Conservation (phyloP, 192 early-diverging fungal species). For the Umbelopsis vinacea region DNA sequence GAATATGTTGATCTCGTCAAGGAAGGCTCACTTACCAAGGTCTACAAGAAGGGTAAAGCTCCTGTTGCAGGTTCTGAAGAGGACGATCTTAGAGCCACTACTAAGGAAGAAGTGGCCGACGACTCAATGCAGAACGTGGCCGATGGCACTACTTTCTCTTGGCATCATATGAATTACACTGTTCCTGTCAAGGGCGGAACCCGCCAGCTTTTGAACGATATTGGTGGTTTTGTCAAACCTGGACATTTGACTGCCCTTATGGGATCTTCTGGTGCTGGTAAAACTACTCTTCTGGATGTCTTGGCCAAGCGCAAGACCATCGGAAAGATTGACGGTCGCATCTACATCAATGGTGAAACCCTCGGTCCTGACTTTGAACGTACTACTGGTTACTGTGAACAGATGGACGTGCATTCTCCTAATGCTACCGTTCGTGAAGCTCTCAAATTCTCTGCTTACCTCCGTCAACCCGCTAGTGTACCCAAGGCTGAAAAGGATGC, state of each 20-base stretch:
- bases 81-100: slow-evolving; percentile 43
- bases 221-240: slow-evolving; percentile 74
- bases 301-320: slow-evolving; percentile 81
- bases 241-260: slow-evolving; percentile 85
- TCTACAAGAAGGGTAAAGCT: slow-evolving; percentile 50
- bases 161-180: slow-evolving; percentile 66
- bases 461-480: slow-evolving; percentile 72
- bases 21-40: slow-evolving; percentile 55
- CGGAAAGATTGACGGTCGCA: slow-evolving; percentile 64
- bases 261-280: slow-evolving; percentile 76
- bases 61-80: slow-evolving; percentile 10
- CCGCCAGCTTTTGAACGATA: slow-evolving; percentile 61
- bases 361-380: slow-evolving; percentile 65
- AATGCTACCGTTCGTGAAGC: slow-evolving; percentile 78
- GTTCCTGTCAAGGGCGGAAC: slow-evolving; percentile 53
- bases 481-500: slow-evolving; percentile 66
- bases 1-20: slow-evolving; percentile 69
- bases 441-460: slow-evolving; percentile 73
- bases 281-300: slow-evolving; percentile 78
- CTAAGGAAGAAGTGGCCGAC: slow-evolving; percentile 30
- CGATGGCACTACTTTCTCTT: slow-evolving; percentile 63
- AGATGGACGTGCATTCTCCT: slow-evolving; percentile 82
- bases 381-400: slow-evolving; percentile 82
- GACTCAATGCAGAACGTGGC: slow-evolving; percentile 51
- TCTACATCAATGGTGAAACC: slow-evolving; percentile 71